Conservation (phyloP, 2,329 filamentous ascomycete species). For the Colletotrichum destructivum region DNA sequence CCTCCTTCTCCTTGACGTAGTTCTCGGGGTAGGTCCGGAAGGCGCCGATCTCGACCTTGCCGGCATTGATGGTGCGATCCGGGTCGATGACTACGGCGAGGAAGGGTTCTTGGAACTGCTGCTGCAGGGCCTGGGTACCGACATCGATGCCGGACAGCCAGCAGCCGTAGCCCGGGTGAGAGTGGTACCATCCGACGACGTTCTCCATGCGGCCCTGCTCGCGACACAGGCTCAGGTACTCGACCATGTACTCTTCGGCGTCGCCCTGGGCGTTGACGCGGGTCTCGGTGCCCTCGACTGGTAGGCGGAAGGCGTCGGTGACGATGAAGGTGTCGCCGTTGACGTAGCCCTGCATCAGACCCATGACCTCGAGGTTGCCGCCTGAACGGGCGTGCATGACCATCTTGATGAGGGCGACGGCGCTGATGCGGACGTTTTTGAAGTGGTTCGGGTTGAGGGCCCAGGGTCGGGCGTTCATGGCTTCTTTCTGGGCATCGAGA, state of each 20-base stretch:
- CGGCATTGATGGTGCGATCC: constrained; percentile 92
- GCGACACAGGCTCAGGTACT: constrained; percentile 83
- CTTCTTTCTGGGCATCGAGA: constrained; percentile 75
- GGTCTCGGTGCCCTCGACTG: constrained; percentile 98
- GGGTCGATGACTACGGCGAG: constrained; percentile 95
- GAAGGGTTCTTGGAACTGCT: constrained; percentile 90
- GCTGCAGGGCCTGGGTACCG: constrained; percentile 87
- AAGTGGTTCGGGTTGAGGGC: constrained; percentile 85
- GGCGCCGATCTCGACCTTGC: constrained; percentile 97
- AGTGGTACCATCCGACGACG: constrained; percentile 98
- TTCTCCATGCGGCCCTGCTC: constrained; percentile 88
- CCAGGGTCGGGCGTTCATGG: constrained; percentile 81
- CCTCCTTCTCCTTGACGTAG: constrained; percentile 68
- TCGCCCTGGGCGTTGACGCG: constrained; percentile 96
- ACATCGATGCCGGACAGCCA: constrained; percentile 99
- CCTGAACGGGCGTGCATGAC: constrained; percentile 98
- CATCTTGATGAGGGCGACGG: constrained; percentile 97
- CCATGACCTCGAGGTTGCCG: constrained; percentile 95
- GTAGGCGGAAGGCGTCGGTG: constrained; percentile 92
- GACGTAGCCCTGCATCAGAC: constrained; percentile 96
- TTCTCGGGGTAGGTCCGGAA: constrained; percentile 91
- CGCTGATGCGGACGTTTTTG: constrained; percentile 92
- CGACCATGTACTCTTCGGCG: constrained; percentile 96
- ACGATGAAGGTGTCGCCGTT: constrained; percentile 89
- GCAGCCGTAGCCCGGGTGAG: constrained; percentile 96